phyloP scores from a whole-genome alignment of 2,329 filamentous ascomycete genomes.

The Talaromyces verruculosus region DNA sequence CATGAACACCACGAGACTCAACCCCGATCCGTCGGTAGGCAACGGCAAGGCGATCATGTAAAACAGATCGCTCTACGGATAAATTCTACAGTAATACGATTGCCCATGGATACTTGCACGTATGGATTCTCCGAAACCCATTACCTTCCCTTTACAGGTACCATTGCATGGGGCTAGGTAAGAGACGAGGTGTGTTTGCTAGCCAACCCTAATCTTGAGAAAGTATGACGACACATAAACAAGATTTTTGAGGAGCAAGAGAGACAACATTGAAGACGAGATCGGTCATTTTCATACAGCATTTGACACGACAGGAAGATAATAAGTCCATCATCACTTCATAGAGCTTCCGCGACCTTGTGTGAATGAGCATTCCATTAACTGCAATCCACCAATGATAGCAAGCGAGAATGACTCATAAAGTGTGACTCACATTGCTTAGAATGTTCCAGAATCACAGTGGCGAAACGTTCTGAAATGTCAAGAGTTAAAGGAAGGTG shows the following conservation, averaged over 20 bases:
- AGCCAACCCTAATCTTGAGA: neutral
- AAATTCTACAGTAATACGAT: neutral
- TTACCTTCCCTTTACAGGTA: neutral
- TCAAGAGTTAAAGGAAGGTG: too few relatives aligned
- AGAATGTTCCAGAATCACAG: too few relatives aligned
- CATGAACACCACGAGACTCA: neutral
- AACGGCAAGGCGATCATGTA: neutral
- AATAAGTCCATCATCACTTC: too few relatives aligned
- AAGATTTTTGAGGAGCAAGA: neutral
- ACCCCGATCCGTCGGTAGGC: neutral
- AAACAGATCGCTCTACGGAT: neutral
- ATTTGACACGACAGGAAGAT: too few relatives aligned
- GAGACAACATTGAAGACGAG: neutral
- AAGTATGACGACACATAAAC: neutral
- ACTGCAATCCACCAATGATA: too few relatives aligned
- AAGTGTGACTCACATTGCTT: too few relatives aligned
- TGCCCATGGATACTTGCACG: neutral
- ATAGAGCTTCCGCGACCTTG: too few relatives aligned
- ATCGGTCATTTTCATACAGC: neutral
- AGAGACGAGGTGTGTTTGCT: too few relatives aligned
- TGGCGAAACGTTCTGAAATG: too few relatives aligned
- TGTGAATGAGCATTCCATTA: too few relatives aligned
- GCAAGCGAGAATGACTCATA: too few relatives aligned
- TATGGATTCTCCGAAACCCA: neutral
- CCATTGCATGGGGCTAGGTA: neutral